Conservation (phyloP, 2,329 filamentous ascomycete species). For the Chaetomiaceae sp. region DNA sequence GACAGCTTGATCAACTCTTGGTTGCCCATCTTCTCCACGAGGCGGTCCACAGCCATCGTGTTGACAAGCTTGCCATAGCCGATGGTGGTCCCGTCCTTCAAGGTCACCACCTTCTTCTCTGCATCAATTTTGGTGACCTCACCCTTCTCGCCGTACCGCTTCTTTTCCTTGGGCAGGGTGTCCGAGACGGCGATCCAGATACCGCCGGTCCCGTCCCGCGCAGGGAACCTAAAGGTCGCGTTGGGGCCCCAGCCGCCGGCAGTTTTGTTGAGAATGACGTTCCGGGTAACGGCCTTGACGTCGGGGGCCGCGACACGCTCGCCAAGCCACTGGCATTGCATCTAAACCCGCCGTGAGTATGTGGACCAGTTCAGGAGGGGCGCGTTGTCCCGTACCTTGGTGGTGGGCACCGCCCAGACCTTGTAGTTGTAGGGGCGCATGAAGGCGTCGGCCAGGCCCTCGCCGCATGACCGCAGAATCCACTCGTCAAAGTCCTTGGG, state of each 20-base stretch:
- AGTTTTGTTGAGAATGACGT: conserved; percentile 92
- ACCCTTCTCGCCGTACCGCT: conserved; percentile 77
- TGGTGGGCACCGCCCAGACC: conserved; percentile 97
- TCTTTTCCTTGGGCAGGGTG: conserved; percentile 88
- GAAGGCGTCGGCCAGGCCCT: conserved; percentile 87
- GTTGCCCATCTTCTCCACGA: conserved; percentile 83
- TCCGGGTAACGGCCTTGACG: conserved; percentile 86
- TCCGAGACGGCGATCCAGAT: conserved; percentile 98
- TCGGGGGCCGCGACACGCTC: conserved; percentile 97
- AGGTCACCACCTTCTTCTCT: conserved; percentile 71
- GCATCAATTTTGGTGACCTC: conserved; percentile 83
- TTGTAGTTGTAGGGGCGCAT: conserved; percentile 99
- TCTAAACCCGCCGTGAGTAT: conserved; percentile 46
- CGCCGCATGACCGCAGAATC: conserved; percentile 88
- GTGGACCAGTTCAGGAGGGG: neutral
- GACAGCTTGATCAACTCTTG: conserved; percentile 73
- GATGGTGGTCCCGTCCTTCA: conserved; percentile 80
- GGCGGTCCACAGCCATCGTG: conserved; percentile 91
- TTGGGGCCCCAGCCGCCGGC: conserved; percentile 98
- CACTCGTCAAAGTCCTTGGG: conserved; percentile 97
- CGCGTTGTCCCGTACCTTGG: conserved; percentile 59
- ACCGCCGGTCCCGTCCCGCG: conserved; percentile 88
- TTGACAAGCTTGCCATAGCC: conserved; percentile 88
- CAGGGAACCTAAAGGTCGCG: conserved; percentile 96
- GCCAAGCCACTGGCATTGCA: conserved; percentile 98